phyloP scores from a whole-genome alignment of 2,329 filamentous ascomycete genomes.

The Coniochaeta hoffmannii region DNA sequence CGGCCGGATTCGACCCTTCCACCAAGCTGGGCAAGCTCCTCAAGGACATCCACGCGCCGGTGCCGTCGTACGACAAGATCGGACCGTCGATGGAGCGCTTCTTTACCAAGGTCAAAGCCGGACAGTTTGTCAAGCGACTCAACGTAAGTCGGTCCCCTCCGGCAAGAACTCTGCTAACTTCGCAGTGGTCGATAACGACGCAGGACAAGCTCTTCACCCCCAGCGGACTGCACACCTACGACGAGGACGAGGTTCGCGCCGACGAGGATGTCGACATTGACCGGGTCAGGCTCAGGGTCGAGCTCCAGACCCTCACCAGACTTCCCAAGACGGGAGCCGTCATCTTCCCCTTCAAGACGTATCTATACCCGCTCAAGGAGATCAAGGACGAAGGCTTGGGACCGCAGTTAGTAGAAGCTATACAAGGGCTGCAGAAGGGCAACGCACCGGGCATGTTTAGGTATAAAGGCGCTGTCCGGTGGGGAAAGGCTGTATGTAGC shows the following conservation, averaged over 20 bases:
- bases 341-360: slow-evolving; percentile 50
- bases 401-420: slow-evolving; percentile 37
- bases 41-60: slow-evolving; percentile 41
- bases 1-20: slow-evolving; percentile 43
- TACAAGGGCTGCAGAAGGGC: slow-evolving; percentile 41
- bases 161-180: neutral
- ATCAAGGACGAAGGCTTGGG: slow-evolving; percentile 43
- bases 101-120: slow-evolving; percentile 39
- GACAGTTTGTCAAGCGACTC: slow-evolving; percentile 39
- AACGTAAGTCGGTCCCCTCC: slow-evolving; percentile 29
- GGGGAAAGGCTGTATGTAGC: slow-evolving; percentile 38
- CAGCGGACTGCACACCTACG: slow-evolving; percentile 27
- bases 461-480: slow-evolving; percentile 42
- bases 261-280: slow-evolving; percentile 30
- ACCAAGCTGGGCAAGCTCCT: slow-evolving; percentile 41
- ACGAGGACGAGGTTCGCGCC: slow-evolving; percentile 22
- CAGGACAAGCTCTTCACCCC: slow-evolving; percentile 32
- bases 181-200: slow-evolving; percentile 45
- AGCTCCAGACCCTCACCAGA: slow-evolving; percentile 44
- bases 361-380: slow-evolving; percentile 38
- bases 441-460: slow-evolving; percentile 47
- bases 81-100: slow-evolving; percentile 47
- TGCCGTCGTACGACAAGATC: slow-evolving; percentile 48
- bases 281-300: slow-evolving; percentile 33
- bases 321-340: slow-evolving; percentile 38